A percentile compares a stretch with the other conserved stretches of the same genome.
phyloP scores from a whole-genome alignment of 768 basidiomycete genomes.

The Neoboletus magnificus region DNA sequence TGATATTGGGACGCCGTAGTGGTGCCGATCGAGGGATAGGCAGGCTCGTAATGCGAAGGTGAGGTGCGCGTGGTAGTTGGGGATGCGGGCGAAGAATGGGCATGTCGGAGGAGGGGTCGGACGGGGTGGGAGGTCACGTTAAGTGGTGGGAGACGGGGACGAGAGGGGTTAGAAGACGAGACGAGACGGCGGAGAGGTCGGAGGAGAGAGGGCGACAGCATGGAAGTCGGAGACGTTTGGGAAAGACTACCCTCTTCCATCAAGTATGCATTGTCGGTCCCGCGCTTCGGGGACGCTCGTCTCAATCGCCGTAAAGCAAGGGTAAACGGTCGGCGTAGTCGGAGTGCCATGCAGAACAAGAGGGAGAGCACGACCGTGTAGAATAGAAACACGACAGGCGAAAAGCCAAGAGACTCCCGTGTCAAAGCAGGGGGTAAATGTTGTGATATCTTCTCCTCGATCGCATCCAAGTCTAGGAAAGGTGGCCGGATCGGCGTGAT shows the following conservation, averaged over 20 bases:
- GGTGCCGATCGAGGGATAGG: slow-evolving; percentile 26
- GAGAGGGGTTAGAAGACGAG: slow-evolving; percentile 18
- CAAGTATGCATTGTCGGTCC: slow-evolving; percentile 28
- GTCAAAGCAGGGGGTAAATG: slow-evolving; percentile 64
- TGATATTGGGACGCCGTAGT: slow-evolving; percentile 34
- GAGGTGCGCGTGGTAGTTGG: slow-evolving; percentile 6
- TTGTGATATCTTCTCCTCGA: slow-evolving; percentile 64
- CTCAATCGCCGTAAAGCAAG: slow-evolving; percentile 42
- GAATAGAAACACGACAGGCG: slow-evolving; percentile 59
- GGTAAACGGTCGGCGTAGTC: slow-evolving; percentile 57
- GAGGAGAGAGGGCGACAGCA: slow-evolving; percentile 23
- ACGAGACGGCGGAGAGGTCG: slow-evolving; percentile 29
- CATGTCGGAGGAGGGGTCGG: slow-evolving; percentile 19
- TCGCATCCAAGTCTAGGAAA: slow-evolving; percentile 52
- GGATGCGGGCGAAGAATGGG: slow-evolving; percentile 20
- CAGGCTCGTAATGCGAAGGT: slow-evolving; percentile 15
- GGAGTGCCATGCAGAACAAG: slow-evolving; percentile 44
- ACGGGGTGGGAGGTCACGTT: slow-evolving; percentile 1
- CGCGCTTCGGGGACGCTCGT: slow-evolving; percentile 39
- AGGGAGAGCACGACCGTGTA: slow-evolving; percentile 45
- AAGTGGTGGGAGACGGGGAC: slow-evolving; percentile 25
- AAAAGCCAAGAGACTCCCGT: slow-evolving; percentile 67
- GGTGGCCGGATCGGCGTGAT: slow-evolving; percentile 64
- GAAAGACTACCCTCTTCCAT: slow-evolving; percentile 46
- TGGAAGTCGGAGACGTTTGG: slow-evolving; percentile 15